Base-by-base conservation (phyloP, 306 rosid species). In the Erythrophleum fordii region DNA sequence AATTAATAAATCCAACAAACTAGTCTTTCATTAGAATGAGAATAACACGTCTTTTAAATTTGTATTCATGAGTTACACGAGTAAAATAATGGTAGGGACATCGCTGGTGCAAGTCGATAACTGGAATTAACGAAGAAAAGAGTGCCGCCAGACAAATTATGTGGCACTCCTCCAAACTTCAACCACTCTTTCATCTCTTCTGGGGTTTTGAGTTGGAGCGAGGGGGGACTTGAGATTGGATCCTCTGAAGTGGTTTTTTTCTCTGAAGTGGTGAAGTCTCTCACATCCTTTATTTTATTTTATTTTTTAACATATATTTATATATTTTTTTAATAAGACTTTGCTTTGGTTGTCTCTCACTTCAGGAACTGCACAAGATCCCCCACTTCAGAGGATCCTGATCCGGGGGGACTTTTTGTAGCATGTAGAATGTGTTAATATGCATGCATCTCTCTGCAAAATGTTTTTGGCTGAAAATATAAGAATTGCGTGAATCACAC, bases 71-170 rank as follows among this genome's bases (percentile, higher is more conserved):
- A 44, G 48, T 64, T 51, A 37, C 20, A 3, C 8, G 52, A 6
- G 39, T 17, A 11, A 49, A 65, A 64, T 65, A 34, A 77, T 41
- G 82, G 79, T 72, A 72, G 74, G 79, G 83, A 72, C 83, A 37
- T 72, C 58, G 45, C n/a, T 20, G 8, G 52, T 45, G 42, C 42
- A 9, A 44, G 70, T 42, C 45, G 20, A 61, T n/a, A 16, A 10
- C 64, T 28, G n/a, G 60, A 68, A 28, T 48, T 39, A 48, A 62
- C 11, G 5, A 26, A 28, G 52, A 69, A 69, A 65, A 16, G 5
- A 18, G 22, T 44, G 72, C 18, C 41, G 37, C 61, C 46, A 60
- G 26, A 41, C 34, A 68, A 10, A 51, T 22, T 75, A 45, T 45
- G 55, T 79, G 82, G 51, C 31, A 37, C 77, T 39, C 13, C 58